phyloP scores from a whole-genome alignment of 768 basidiomycete species.

The Phanerochaete sordida region DNA sequence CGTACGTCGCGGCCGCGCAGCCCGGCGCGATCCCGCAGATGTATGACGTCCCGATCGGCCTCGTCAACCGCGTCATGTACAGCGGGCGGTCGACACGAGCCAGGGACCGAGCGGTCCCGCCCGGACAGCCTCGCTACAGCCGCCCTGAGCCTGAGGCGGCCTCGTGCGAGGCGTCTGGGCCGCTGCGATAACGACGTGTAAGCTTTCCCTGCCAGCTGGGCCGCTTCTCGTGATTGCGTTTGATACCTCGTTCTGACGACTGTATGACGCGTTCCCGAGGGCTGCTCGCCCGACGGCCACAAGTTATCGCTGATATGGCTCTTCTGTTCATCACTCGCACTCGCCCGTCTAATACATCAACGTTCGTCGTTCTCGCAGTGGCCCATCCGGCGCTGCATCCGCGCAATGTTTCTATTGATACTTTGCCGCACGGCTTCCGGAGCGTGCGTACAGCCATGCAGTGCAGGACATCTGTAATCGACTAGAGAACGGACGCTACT shows the following conservation, averaged over 20 bases:
- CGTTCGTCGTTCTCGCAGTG: background rate
- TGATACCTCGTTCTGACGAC: constrained; percentile 6
- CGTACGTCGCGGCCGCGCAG: constrained; percentile 49
- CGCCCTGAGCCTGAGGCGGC: background rate
- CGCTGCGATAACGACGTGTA: background rate
- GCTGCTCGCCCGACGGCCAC: background rate
- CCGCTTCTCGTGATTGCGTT: constrained; percentile 10
- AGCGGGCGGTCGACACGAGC: constrained; percentile 3
- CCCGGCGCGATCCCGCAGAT: constrained; percentile 54
- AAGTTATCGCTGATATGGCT: background rate
- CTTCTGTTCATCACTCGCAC: background rate
- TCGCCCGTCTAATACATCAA: constrained; percentile 5
- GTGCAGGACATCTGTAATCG: constrained; percentile 3
- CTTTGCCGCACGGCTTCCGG: constrained; percentile 10
- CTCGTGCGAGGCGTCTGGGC: background rate
- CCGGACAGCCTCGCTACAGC: background rate
- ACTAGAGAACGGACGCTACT: constrained; percentile 10
- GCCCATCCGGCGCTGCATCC: constrained; percentile 5
- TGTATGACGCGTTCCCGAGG: constrained; percentile 13
- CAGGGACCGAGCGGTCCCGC: background rate
- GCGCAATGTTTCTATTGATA: constrained; percentile 9
- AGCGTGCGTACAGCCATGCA: constrained; percentile 9
- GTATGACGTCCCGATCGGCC: constrained; percentile 79
- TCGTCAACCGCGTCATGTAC: constrained; percentile 77
- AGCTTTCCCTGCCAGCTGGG: background rate